Conservation (phyloP, 1,284 basidiomycete species). For the Apiotrichum veenhuisii region DNA sequence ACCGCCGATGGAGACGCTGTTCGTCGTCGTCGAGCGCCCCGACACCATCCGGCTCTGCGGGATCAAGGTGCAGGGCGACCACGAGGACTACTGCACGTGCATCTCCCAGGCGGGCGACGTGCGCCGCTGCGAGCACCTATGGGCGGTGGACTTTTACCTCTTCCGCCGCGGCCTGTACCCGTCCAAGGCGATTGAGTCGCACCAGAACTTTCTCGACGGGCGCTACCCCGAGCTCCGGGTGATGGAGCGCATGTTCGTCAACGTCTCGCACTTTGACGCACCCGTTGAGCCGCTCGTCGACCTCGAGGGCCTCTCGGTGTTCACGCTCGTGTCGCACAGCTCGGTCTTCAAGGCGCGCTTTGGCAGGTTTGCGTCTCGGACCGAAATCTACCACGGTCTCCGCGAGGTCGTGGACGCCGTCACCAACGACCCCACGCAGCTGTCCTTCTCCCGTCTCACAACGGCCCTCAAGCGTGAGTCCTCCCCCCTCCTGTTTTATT, state of each 20-base stretch:
- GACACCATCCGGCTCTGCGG: neutral
- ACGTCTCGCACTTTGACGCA: too few species aligned
- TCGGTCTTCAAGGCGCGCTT: neutral
- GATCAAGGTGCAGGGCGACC: neutral
- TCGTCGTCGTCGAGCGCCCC: neutral
- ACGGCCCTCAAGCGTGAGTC: neutral
- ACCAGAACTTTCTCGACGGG: neutral
- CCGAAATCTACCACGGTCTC: neutral
- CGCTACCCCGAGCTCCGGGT: neutral
- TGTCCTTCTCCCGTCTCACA: neutral
- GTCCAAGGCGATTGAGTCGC: neutral
- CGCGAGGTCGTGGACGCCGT: neutral
- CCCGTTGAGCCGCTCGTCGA: neutral
- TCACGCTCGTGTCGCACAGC: neutral
- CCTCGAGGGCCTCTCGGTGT: neutral
- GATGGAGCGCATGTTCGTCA: neutral
- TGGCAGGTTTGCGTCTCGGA: neutral
- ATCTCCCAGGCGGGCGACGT: neutral
- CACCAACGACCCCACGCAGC: too few species aligned
- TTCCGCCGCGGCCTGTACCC: neutral
- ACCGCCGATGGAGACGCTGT: neutral
- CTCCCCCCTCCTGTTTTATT: neutral
- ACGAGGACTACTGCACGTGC: neutral
- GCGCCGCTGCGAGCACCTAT: neutral
- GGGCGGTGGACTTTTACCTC: neutral